phyloP scores from a whole-genome alignment of 2,329 filamentous ascomycete species.

The Mycocentrospora acerina region DNA sequence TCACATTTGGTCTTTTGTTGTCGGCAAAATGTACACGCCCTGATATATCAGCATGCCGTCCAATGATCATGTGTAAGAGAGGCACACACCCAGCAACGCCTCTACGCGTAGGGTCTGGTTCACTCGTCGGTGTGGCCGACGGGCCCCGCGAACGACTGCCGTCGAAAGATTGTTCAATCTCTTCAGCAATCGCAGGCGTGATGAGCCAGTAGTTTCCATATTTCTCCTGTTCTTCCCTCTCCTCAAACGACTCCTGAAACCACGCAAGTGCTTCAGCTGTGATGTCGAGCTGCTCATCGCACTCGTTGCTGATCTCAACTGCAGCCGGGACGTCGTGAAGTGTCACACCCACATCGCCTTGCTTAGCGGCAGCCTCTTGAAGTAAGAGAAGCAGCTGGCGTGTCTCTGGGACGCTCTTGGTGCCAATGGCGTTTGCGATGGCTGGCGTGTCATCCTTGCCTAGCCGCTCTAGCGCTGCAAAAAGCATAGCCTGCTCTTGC shows the following conservation, averaged over 20 bases:
- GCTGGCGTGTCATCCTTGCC: conserved; percentile 63
- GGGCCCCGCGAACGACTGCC: conserved; percentile 14
- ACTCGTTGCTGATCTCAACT: conserved; percentile 67
- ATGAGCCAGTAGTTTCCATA: conserved; percentile 71
- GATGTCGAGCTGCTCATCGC: conserved; percentile 65
- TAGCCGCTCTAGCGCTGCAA: conserved; percentile 63
- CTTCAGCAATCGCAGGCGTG: conserved; percentile 40
- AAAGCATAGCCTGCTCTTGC: conserved; percentile 71
- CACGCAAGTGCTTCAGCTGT: conserved; percentile 67
- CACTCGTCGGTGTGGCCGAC: conserved; percentile 10
- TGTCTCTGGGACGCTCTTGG: conserved; percentile 75
- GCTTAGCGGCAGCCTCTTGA: conserved; percentile 49
- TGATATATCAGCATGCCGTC: conserved; percentile 2
- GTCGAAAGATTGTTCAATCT: conserved; percentile 35
- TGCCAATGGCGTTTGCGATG: conserved; percentile 64
- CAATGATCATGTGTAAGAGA: too few species aligned
- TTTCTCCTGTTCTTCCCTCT: conserved; percentile 58
- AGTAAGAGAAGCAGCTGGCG: conserved; percentile 68
- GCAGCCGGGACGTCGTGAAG: conserved; percentile 68
- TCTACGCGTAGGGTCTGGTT: conserved; percentile 8
- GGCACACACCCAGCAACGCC: conserved; percentile 12
- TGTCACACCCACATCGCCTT: conserved; percentile 38
- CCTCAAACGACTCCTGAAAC: conserved; percentile 65
- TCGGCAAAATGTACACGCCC: conserved; percentile 12
- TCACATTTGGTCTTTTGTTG: conserved; percentile 14